These are phyloP conservation scores for Nakazawaea molendinolei DNA, from an alignment of 805 yeast species.

Conservation along the genomic window DNA sequence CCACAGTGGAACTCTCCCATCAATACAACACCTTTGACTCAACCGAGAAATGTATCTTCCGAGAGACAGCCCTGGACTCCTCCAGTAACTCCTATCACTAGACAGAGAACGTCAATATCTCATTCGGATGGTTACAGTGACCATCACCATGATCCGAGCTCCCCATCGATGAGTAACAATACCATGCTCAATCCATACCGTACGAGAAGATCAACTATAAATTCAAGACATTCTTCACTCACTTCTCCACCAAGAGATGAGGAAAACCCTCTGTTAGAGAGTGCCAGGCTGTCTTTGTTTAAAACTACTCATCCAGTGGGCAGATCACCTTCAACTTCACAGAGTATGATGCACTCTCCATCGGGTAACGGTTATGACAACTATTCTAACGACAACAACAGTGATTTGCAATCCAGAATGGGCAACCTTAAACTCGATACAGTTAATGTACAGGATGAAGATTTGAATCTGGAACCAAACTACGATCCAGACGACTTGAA, in stretches of 20 bases:
- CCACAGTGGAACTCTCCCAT: too few relatives aligned
- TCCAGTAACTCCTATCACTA: slow-evolving; percentile 2
- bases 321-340: background rate
- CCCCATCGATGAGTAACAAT: slow-evolving; percentile 6
- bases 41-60: background rate
- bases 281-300: slow-evolving; percentile 2
- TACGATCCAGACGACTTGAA: too few relatives aligned
- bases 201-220: slow-evolving; percentile 5
- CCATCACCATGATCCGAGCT: background rate
- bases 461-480: slow-evolving; percentile 27
- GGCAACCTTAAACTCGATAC: too few relatives aligned
- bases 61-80: background rate
- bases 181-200: slow-evolving; percentile 4
- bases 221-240: background rate
- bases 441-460: slow-evolving; percentile 25
- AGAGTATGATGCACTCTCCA: background rate
- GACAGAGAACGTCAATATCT: background rate
- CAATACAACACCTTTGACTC: background rate
- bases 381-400: background rate
- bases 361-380: background rate
- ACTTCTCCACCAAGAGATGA: slow-evolving; percentile 1
- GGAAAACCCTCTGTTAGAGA: background rate
- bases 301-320: background rate
- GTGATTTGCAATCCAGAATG: too few relatives aligned
- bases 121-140: background rate